These are phyloP conservation scores for Debaryomyces sp. DNA, from an alignment of 1,139 yeast genomes.

Conservation along the genomic window DNA sequence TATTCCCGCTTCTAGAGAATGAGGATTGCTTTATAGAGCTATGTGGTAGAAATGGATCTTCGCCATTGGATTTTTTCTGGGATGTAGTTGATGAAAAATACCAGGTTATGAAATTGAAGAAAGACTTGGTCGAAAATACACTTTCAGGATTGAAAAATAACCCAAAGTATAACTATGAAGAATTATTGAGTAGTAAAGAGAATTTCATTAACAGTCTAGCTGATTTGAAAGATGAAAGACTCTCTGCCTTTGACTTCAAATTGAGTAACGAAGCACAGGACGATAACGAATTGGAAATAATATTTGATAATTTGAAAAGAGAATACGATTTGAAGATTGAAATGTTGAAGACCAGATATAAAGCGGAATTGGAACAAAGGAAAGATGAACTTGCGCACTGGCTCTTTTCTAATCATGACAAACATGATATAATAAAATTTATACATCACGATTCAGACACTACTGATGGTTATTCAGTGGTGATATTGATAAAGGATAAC, in stretches of 20 bases:
- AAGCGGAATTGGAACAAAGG: conserved; percentile 13
- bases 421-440: conserved; percentile 12
- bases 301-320: conserved; percentile 29
- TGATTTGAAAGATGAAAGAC: conserved; percentile 29
- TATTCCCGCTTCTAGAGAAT: conserved; percentile 54
- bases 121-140: conserved; percentile 59
- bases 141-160: conserved; percentile 36
- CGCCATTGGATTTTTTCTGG: conserved; percentile 77
- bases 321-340: conserved; percentile 24
- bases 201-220: conserved; percentile 23
- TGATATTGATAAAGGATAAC: not conserved
- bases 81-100: conserved; percentile 70
- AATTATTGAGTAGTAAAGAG: conserved; percentile 20
- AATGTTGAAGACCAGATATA: conserved; percentile 13
- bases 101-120: conserved; percentile 57
- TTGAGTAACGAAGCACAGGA: conserved; percentile 13
- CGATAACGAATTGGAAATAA: conserved; percentile 25
- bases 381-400: conserved; percentile 20
- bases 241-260: conserved; percentile 22
- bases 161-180: conserved; percentile 16
- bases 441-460: conserved; percentile 1
- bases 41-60: conserved; percentile 80
- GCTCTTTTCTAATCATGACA: conserved; percentile 17
- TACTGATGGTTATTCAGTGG: not conserved
- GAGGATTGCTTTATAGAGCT: conserved; percentile 62